A percentile compares a stretch with the other conserved stretches of the same genome.
These are phyloP conservation scores for Alternaria longipes DNA, from an alignment of 2,329 filamentous ascomycete species.

Conservation along the genomic window DNA sequence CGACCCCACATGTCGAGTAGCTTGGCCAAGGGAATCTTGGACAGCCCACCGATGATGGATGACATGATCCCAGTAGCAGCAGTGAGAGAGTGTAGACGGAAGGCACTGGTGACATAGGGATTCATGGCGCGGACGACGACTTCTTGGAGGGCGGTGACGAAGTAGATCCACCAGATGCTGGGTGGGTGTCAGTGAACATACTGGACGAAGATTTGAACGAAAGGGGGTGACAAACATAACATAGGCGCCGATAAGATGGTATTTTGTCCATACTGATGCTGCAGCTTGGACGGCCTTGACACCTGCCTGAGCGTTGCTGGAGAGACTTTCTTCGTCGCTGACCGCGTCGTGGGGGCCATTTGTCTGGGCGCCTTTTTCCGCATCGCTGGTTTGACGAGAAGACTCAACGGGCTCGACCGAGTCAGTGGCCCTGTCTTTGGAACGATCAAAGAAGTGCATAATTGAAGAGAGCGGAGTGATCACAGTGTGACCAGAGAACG, in stretches of 20 bases:
- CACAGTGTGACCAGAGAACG: neutral
- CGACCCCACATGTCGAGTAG: slow-evolving; percentile 45
- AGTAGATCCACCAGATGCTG: slow-evolving; percentile 58
- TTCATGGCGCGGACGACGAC: slow-evolving; percentile 51
- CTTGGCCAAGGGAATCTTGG: neutral
- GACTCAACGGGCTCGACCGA: slow-evolving; percentile 14
- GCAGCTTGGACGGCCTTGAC: slow-evolving; percentile 50
- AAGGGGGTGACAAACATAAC: slow-evolving; percentile 33
- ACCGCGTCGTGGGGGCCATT: slow-evolving; percentile 1
- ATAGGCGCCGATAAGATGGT: slow-evolving; percentile 46
- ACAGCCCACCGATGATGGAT: neutral
- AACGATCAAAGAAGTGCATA: neutral
- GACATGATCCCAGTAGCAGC: slow-evolving; percentile 31
- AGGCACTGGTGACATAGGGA: slow-evolving; percentile 51
- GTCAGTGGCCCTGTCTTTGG: slow-evolving; percentile 1
- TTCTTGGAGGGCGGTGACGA: slow-evolving; percentile 58
- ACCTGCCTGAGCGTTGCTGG: slow-evolving; percentile 43
- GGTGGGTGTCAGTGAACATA: neutral
- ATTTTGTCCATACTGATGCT: slow-evolving; percentile 50
- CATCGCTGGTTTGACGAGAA: slow-evolving; percentile 6
- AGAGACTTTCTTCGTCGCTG: slow-evolving; percentile 21
- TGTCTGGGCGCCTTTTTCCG: neutral
- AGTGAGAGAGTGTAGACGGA: slow-evolving; percentile 43
- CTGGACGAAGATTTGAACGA: neutral
- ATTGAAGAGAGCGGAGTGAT: neutral